These are phyloP conservation scores for Verticillium zaregamsianum DNA, from an alignment of 2,329 filamentous ascomycete genomes.

Conservation along the genomic window DNA sequence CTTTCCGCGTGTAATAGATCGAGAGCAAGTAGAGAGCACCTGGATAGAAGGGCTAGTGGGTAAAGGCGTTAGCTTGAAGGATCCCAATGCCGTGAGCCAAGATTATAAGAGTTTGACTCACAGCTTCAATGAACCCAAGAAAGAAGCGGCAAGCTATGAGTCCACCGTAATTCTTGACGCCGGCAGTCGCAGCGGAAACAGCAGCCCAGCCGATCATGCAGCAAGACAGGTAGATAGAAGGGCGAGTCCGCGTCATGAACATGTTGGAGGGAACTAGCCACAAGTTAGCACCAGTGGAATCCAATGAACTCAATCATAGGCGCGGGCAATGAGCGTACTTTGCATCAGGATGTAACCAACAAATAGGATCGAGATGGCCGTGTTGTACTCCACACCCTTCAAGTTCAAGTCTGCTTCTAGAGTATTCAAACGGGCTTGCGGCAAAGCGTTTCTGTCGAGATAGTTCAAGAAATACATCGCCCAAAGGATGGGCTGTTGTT, in stretches of 20 bases:
- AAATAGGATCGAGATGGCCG: conserved; percentile 16
- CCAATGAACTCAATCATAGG: neutral
- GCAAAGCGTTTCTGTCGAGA: conserved; percentile 16
- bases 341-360: conserved; percentile 34
- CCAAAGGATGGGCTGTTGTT: conserved; percentile 15
- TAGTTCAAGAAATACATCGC: conserved; percentile 18
- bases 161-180: conserved; percentile 27
- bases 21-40: conserved; percentile 10
- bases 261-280: conserved; percentile 32
- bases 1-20: conserved; percentile 12
- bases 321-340: conserved; percentile 10
- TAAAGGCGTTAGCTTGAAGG: conserved; percentile 3
- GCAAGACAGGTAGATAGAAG: conserved; percentile 35
- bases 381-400: conserved; percentile 16
- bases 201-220: conserved; percentile 38
- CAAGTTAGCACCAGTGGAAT: too few relatives aligned
- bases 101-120: too few relatives aligned
- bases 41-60: conserved; percentile 4
- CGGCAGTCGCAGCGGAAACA: conserved; percentile 30
- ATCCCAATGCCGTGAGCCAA: too few relatives aligned
- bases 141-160: conserved; percentile 33
- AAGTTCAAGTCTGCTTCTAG: conserved; percentile 15
- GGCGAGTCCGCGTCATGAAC: conserved; percentile 36
- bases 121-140: conserved; percentile 31
- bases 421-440: conserved; percentile 15